Conservation (phyloP, 2,329 filamentous ascomycete species). For the Bipolaris sorokiniana region DNA sequence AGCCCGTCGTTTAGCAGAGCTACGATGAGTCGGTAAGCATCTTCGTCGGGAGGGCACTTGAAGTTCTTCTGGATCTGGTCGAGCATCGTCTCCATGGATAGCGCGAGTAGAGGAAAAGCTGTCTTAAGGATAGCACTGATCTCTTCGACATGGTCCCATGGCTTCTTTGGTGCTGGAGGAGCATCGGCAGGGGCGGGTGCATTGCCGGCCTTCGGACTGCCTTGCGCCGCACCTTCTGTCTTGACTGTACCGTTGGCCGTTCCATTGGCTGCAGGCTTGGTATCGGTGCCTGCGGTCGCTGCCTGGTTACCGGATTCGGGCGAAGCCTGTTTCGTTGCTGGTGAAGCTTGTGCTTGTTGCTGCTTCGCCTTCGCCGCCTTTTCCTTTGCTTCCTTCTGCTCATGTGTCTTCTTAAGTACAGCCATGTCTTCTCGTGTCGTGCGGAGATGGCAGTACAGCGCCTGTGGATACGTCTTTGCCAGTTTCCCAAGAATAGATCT, state of each 20-base stretch:
- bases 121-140: conserved; percentile 96
- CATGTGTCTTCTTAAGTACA: conserved; percentile 87
- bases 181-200: conserved; percentile 30
- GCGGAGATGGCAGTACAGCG: conserved; percentile 91
- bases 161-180: conserved; percentile 64
- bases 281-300: conserved; percentile 42
- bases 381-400: conserved; percentile 64
- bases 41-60: conserved; percentile 97
- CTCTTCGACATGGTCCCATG: conserved; percentile 96
- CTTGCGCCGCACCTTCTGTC: conserved; percentile 45
- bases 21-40: conserved; percentile 97
- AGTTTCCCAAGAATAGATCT: conserved; percentile 89
- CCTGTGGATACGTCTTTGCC: conserved; percentile 91
- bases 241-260: conserved; percentile 48
- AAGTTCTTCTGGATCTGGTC: conserved; percentile 99
- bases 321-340: conserved; percentile 46
- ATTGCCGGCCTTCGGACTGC: conserved; percentile 36
- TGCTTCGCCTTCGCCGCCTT: conserved; percentile 65
- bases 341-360: conserved; percentile 56
- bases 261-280: conserved; percentile 62
- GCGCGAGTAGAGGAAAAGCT: conserved; percentile 89
- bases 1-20: conserved; percentile 94
- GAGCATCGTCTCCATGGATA: conserved; percentile 99
- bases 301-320: conserved; percentile 45
- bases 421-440: conserved; percentile 95